Base-by-base conservation (phyloP, 1,284 basidiomycete species). In the Austropuccinia psidii region DNA sequence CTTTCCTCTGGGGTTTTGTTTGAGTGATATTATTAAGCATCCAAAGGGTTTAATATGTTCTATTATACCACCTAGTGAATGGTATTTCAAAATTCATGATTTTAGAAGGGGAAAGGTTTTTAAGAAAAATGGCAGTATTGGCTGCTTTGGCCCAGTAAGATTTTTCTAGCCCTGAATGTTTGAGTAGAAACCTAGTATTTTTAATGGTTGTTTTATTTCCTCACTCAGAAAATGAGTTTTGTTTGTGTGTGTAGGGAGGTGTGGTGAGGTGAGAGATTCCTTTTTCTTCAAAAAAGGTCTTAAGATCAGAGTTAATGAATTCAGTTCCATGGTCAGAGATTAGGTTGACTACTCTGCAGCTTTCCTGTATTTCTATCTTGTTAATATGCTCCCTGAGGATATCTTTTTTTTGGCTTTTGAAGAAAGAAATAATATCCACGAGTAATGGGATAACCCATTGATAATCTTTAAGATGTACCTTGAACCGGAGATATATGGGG, bases 211-310 rank as follows among this genome's bases (percentile, higher is more conserved):
- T 82, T 0, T 79, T 62, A 75, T 79, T 76, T 29, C 75, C 8
- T 50, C 81, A 62, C 76, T 80, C 77, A 0, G 80, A 76, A 43
- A 78, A 75, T 76, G 81, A 69, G 76, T 81, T 83, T 74, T 77
- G n/a, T 55, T 78, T 74, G 2, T 80, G 81, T 3, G 80, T 79
- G 73, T 84, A 79, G 61, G 83, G 82, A 0, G 81, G 77, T 15
- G 80, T 80, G 21, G 80, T 76, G 52, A 80, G 75, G 27, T 75
- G 77, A 29, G 73, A 39, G 5, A 81, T 83, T 15, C 82, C 82
- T 8, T 75, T 33, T 0, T 58, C 39, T 13, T 74, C 73, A 8
- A 82, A 79, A 49, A 78, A 80, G 0, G 68, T 75, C 13, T 68
- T 21, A 70, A 82, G 80, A 6, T 73, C 77, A 2, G 17, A 3